Evolutionary conservation across 208 protist species (phyloP).

Genomic region (Leishmania lainsoni): DNA sequence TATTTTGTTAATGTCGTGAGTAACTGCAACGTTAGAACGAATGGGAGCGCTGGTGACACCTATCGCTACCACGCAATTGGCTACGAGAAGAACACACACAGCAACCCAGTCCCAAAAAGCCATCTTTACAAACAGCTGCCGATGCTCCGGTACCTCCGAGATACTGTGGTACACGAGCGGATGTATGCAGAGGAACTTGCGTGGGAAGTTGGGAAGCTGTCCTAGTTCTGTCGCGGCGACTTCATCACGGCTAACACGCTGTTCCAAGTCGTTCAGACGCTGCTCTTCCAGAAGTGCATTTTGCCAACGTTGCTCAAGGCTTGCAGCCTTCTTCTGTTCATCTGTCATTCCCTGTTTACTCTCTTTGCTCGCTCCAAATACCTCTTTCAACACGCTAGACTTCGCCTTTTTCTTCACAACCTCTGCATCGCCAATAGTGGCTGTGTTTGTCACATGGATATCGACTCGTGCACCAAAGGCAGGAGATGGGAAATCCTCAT

Average conservation of each 20-base stretch:
- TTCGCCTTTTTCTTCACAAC: constrained; percentile 18
- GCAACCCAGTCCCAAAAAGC: constrained; percentile 75
- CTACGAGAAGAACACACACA: constrained; percentile 53
- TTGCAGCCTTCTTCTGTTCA: constrained; percentile 41
- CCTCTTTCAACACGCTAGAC: constrained; percentile 41
- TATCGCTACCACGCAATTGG: constrained; percentile 57
- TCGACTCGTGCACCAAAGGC: constrained; percentile 26
- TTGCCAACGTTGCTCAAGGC: constrained; percentile 66
- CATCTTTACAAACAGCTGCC: constrained; percentile 54
- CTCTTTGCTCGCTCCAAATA: constrained; percentile 46
- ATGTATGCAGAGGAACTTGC: constrained; percentile 68
- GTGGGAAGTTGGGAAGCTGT: constrained; percentile 70
- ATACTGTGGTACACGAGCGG: constrained; percentile 77
- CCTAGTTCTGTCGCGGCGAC: constrained; percentile 11
- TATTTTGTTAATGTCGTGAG: constrained; percentile 36
- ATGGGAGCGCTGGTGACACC: constrained; percentile 35
- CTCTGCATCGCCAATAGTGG: not conserved
- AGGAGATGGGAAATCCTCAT: constrained; percentile 13
- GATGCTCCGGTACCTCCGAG: constrained; percentile 36
- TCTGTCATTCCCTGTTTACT: constrained; percentile 48
- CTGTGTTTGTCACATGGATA: not conserved
- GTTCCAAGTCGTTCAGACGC: constrained; percentile 59
- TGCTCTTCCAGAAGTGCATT: constrained; percentile 66
- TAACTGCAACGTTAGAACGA: not conserved
- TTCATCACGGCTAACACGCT: constrained; percentile 34